Percentiles rank a stretch among this genome's conserved stretches.
Conservation (phyloP, 495 filamentous ascomycete species). For the Parmelia sp. region DNA sequence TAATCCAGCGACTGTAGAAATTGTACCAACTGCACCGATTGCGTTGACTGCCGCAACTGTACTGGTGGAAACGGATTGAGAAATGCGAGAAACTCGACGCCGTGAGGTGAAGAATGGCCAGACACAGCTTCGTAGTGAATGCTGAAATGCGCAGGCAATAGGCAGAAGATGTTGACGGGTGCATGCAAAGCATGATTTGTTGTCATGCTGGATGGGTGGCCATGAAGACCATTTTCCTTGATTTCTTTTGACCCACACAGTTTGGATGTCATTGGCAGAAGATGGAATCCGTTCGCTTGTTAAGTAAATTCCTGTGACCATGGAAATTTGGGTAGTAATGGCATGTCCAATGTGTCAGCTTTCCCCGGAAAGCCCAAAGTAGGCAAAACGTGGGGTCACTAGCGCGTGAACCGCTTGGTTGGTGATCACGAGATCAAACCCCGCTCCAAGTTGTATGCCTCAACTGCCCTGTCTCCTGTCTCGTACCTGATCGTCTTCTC, state of each 20-base stretch:
- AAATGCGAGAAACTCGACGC: background rate
- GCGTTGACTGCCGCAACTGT: constrained; percentile 7
- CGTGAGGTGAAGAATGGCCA: background rate
- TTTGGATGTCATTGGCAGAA: background rate
- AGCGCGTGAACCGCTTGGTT: constrained; percentile 9
- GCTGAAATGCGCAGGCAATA: background rate
- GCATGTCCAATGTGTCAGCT: background rate
- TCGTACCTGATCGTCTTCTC: constrained; percentile 24
- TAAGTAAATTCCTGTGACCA: background rate
- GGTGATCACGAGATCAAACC: constrained; percentile 23
- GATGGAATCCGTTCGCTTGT: background rate
- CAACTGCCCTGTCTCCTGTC: constrained; percentile 2
- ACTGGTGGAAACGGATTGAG: background rate
- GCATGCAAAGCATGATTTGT: background rate
- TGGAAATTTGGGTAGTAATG: background rate
- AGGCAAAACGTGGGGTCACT: constrained; percentile 18
- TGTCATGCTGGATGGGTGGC: background rate
- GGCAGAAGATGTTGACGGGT: background rate
- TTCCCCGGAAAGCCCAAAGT: constrained; percentile 9
- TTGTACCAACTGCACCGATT: background rate
- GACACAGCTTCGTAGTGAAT: too few relatives aligned
- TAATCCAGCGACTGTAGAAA: too few relatives aligned
- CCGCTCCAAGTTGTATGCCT: constrained; percentile 10
- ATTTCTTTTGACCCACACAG: background rate
- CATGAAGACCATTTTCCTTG: background rate